A percentile compares a stretch with the other conserved stretches of the same genome.
Conservation (phyloP, 805 yeast species). For the Candida yuanshanica region DNA sequence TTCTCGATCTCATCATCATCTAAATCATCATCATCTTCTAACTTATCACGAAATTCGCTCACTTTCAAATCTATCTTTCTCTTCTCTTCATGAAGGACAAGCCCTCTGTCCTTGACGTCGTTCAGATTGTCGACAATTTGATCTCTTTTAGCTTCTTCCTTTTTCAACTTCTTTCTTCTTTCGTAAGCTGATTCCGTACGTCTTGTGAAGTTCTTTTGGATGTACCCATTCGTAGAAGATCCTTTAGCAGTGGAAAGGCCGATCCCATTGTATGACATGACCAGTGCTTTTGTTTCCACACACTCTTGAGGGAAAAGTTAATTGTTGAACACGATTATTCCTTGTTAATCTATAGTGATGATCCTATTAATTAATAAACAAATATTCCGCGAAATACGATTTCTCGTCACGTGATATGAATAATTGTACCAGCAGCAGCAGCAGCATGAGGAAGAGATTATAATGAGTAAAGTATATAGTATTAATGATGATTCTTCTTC, state of each 20-base stretch:
- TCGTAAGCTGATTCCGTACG: conserved; percentile 31
- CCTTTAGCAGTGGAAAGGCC: conserved; percentile 55
- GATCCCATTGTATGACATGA: conserved; percentile 53
- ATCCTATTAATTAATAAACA: no score
- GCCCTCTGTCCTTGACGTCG: conserved; percentile 14
- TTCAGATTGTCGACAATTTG: conserved; percentile 4
- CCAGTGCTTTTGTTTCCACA: no score
- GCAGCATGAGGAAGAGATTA: no score
- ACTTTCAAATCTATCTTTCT: conserved; percentile 32
- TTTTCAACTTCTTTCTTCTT: conserved; percentile 27
- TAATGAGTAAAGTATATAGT: no score
- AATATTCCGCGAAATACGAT: no score
- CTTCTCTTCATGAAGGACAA: conserved; percentile 16
- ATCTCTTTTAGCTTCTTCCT: conserved; percentile 8
- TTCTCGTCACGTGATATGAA: no score
- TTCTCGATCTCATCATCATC: conserved; percentile 33
- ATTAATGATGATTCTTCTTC: no score
- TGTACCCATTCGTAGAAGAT: conserved; percentile 57
- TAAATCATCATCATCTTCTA: conserved; percentile 41
- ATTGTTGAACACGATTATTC: no score
- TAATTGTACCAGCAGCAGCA: no score
- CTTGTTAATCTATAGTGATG: no score
- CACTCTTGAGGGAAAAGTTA: no score
- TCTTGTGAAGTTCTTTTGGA: conserved; percentile 39
- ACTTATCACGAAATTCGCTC: conserved; percentile 42